Conservation (phyloP, 1,139 yeast genomes). For the Blastobotrys buckinghamii region DNA sequence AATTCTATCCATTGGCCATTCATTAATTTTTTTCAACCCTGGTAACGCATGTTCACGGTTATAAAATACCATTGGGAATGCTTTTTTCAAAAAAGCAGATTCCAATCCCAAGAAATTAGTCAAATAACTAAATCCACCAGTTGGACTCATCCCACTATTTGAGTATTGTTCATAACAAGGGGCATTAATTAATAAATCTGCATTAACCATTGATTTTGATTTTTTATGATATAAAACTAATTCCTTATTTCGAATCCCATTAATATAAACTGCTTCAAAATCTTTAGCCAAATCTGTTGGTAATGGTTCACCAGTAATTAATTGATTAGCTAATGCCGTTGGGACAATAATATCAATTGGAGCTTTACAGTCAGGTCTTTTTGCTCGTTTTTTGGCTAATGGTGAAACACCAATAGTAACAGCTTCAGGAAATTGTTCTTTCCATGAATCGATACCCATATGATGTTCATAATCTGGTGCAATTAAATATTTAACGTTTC, state of each 20-base stretch:
- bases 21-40: slow-evolving; percentile 35
- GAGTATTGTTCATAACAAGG: slow-evolving; percentile 41
- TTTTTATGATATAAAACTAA: slow-evolving; percentile 44
- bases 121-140: slow-evolving; percentile 38
- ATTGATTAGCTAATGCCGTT: slow-evolving; percentile 30
- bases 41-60: slow-evolving; percentile 10
- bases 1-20: slow-evolving; percentile 46
- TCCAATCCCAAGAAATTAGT: slow-evolving; percentile 40
- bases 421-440: slow-evolving; percentile 42
- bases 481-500: slow-evolving; percentile 29
- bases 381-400: slow-evolving; percentile 28
- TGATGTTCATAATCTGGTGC: slow-evolving; percentile 33
- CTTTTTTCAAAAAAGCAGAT: slow-evolving; percentile 15
- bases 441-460: slow-evolving; percentile 41
- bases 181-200: slow-evolving; percentile 52
- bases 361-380: slow-evolving; percentile 25
- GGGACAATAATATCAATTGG: slow-evolving; percentile 37
- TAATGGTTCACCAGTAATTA: slow-evolving; percentile 9
- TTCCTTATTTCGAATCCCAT: slow-evolving; percentile 51
- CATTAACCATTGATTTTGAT: slow-evolving; percentile 46
- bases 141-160: slow-evolving; percentile 38
- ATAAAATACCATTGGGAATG: slow-evolving; percentile 21
- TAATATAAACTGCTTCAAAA: slow-evolving; percentile 52
- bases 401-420: slow-evolving; percentile 47
- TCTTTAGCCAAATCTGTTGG: slow-evolving; percentile 32